Base-by-base conservation (phyloP, 371 early-diverging fungal species). In the Actinomortierella ambigua region DNA sequence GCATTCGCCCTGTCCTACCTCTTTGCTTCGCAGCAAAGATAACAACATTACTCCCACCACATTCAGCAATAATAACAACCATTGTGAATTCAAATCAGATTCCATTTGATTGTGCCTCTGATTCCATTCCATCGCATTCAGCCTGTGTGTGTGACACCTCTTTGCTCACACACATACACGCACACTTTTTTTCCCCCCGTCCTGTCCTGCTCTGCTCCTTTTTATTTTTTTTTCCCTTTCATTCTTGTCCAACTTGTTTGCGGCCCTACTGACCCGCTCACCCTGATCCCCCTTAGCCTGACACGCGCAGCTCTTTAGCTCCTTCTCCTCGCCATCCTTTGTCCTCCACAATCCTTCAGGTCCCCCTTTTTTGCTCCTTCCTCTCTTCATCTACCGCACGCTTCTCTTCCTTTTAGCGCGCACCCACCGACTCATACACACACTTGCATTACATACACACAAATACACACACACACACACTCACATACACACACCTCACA, bases 121-220 rank as follows among this genome's bases (percentile, higher is more conserved):
- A 34, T 34, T 34, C 34, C 34, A 6, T 34, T 34, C 11, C 34
- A 34, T 6, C 34, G 4, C 34, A 34, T 34, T 34, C 34, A 34
- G 34, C 34, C 11, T 34, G 34, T 34, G 34, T n/a, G n/a, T n/a
- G n/a, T n/a, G n/a, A n/a, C n/a, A 46, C 46, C n/a, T 46, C 46
- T 40, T 24, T 27, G 34, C 55, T 24, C 40, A 54, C 39, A 39
- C 55, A 54, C 55, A 54, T 41, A 39, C 55, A 54, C 42, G 43
- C 44, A 27, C 55, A 34, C 34, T 34, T 6, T 34, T 34, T 34
- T n/a, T n/a, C n/a, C n/a, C n/a, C n/a, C n/a, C n/a, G 34, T 34
- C 11, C 34, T 34, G 7, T 34, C 34, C 34, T 11, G 34, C 34
- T 6, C 20, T 43, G 28, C 20, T 6, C 24, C 22, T 42, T 27